Evolutionary conservation across 2,329 filamentous ascomycete species (phyloP), one percentile per base, ranked within the genome.

Genomic region (Fusarium oxysporum): DNA sequence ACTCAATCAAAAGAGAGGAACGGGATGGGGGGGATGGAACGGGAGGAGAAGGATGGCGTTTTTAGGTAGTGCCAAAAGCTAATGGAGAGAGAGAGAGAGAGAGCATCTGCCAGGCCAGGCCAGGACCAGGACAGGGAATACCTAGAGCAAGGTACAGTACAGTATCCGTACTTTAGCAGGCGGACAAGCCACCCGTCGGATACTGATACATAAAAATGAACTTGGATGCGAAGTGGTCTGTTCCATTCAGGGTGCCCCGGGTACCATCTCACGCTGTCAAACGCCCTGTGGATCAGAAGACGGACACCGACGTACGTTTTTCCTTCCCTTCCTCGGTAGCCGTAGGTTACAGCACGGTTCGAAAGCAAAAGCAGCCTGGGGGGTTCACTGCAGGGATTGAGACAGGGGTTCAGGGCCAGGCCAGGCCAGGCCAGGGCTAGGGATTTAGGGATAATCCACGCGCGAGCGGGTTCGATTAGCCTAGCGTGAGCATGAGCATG

Each of bases 231-330:
- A 38, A 53, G 48, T 51, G 32, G 48, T 37, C 48, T 35, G 32
- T 37, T 58, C 48, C 17, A 35, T 37, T 37, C 62, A 59, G 51
- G 43, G 33, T n/a, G 50, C 35, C 57, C 32, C 51, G 37, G 44
- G 54, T 67, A 48, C 57, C 60, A 60, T 73, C 58, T 63, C 38
- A 58, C 58, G 68, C 64, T 73, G 70, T 69, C 57, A 68, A 38
- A 69, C 64, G 60, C 56, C 71, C 68, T 57, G 64, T 72, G 71
- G 71, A 71, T 73, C 70, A 71, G 55, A 60, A 38, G 53, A 71
- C 70, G 56, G 70, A 60, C 70, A 65, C 65, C 65, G 65, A 50
- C 70, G 67, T 59, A 54, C 6, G 16, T 32, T 32, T 32, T 21
- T 45, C 25, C 19, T 50, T 33, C 47, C 23, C 23, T n/a, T 44